Evolutionary conservation across 2,329 filamentous ascomycete species (phyloP).

Genomic region (Calonectria multiphialidica): DNA sequence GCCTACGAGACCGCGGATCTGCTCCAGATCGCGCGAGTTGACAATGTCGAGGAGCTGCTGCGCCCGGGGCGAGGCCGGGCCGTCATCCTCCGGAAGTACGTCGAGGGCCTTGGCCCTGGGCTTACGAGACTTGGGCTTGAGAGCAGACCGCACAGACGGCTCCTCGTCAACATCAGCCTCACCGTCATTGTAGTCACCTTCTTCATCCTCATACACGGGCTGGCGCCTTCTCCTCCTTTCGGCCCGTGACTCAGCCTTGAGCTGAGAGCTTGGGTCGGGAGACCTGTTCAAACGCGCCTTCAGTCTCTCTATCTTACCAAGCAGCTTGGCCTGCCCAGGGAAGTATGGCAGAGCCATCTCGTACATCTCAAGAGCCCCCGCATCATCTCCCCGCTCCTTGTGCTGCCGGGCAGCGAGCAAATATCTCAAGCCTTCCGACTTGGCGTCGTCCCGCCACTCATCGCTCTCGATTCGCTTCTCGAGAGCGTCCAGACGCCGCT

Average conservation of each 20-base stretch:
- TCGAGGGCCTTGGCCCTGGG: slow-evolving; percentile 46
- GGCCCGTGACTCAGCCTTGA: slow-evolving; percentile 32
- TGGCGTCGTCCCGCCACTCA: slow-evolving; percentile 73
- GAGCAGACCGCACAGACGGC: slow-evolving; percentile 41
- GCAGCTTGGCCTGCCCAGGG: slow-evolving; percentile 83
- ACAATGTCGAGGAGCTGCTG: slow-evolving; percentile 75
- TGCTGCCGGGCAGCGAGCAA: slow-evolving; percentile 93
- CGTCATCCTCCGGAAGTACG: slow-evolving; percentile 55
- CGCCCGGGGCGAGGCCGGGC: slow-evolving; percentile 65
- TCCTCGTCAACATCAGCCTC: slow-evolving; percentile 57
- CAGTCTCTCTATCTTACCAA: slow-evolving; percentile 76
- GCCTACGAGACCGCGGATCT: slow-evolving; percentile 76
- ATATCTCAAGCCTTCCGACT: slow-evolving; percentile 86
- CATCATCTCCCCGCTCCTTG: slow-evolving; percentile 84
- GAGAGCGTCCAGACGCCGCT: slow-evolving; percentile 83
- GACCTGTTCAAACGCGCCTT: slow-evolving; percentile 61
- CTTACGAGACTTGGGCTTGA: slow-evolving; percentile 46
- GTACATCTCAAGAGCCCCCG: slow-evolving; percentile 85
- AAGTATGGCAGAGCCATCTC: slow-evolving; percentile 88
- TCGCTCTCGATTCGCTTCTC: slow-evolving; percentile 84
- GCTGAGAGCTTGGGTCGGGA: slow-evolving; percentile 26
- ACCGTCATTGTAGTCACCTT: slow-evolving; percentile 54
- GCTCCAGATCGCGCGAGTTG: slow-evolving; percentile 76
- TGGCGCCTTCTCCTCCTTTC: slow-evolving; percentile 46
- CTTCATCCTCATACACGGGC: slow-evolving; percentile 48